phyloP scores from a whole-genome alignment of 2,329 filamentous ascomycete genomes.

The Aspergillus unguis region DNA sequence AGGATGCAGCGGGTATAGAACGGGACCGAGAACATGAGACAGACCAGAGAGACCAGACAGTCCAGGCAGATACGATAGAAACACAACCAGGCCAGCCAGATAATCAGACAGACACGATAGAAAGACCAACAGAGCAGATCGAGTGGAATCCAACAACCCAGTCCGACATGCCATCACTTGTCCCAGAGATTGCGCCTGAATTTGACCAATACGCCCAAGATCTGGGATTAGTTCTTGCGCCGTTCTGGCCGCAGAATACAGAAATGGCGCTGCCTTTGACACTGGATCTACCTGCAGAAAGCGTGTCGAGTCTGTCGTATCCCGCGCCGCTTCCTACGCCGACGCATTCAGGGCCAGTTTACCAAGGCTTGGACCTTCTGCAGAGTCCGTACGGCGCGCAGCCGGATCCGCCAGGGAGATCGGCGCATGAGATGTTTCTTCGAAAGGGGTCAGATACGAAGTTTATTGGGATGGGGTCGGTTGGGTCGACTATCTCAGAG shows the following conservation, averaged over 20 bases:
- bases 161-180: not conserved
- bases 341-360: not conserved
- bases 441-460: not conserved
- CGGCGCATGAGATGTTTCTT: constrained; percentile 1
- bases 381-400: not conserved
- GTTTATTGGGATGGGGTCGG: not conserved
- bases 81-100: no score
- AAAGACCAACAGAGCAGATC: not conserved
- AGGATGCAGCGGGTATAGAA: not conserved
- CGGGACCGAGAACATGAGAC: not conserved
- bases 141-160: not conserved
- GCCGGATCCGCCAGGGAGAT: not conserved
- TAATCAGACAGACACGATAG: no score
- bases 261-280: not conserved
- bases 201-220: constrained; percentile 1
- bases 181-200: not conserved
- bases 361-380: not conserved
- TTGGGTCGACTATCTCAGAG: not conserved
- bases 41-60: not conserved
- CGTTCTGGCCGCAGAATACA: not conserved
- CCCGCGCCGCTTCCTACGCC: not conserved
- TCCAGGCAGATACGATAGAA: no score
- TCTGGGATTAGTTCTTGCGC: not conserved
- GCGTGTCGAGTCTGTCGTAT: not conserved
- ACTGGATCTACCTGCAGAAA: not conserved